Conservation (phyloP, 805 yeast species). For the Monosporozyma solicola region DNA sequence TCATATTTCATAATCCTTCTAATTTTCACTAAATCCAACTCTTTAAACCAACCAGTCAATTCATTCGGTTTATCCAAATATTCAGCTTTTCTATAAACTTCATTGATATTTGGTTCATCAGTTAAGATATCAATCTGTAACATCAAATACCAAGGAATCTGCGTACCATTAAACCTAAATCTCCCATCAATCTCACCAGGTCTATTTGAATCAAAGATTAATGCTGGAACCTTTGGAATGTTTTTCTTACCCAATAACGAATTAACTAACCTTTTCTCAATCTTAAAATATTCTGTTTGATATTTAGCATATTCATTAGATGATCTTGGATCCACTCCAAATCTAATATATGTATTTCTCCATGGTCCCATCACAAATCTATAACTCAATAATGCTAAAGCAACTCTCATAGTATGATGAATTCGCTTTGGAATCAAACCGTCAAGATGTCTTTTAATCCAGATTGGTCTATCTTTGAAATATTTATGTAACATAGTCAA, state of each 20-base stretch:
- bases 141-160: slow-evolving; percentile 58
- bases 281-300: slow-evolving; percentile 76
- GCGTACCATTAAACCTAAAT: slow-evolving; percentile 63
- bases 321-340: slow-evolving; percentile 68
- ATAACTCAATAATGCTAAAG: slow-evolving; percentile 78
- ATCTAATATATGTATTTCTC: slow-evolving; percentile 74
- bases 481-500: slow-evolving; percentile 30
- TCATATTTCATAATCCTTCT: slow-evolving; percentile 68
- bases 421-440: slow-evolving; percentile 41
- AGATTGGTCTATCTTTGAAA: slow-evolving; percentile 68
- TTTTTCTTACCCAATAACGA: slow-evolving; percentile 24
- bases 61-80: slow-evolving; percentile 39
- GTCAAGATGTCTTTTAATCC: slow-evolving; percentile 70
- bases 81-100: slow-evolving; percentile 37
- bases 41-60: slow-evolving; percentile 65
- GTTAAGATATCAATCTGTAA: slow-evolving; percentile 73
- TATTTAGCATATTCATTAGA: slow-evolving; percentile 48
- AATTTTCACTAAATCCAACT: slow-evolving; percentile 50
- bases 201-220: slow-evolving; percentile 27
- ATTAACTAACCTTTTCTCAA: slow-evolving; percentile 22
- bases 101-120: slow-evolving; percentile 51
- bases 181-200: slow-evolving; percentile 34
- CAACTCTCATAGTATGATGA: slow-evolving; percentile 47
- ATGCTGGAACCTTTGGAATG: slow-evolving; percentile 25
- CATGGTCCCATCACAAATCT: slow-evolving; percentile 87